Evolutionary conservation across 179 eudicot species (phyloP), one percentile per base, ranked within the genome.

Genomic region (Vitellaria paradoxa): DNA sequence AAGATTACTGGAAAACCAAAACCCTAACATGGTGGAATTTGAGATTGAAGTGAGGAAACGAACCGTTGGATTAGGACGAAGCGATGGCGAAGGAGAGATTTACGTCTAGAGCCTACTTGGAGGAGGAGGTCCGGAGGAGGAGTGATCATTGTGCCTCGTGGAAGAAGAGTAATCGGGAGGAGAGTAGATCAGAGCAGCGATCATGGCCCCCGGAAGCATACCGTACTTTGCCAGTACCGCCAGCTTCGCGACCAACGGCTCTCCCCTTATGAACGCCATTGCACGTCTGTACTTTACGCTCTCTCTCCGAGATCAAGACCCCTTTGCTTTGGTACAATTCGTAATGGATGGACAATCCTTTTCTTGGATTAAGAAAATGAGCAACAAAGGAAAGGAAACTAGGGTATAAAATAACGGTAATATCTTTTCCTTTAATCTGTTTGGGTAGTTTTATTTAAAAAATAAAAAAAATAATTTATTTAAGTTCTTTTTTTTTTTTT

Each of bases 181-280:
- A 73, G 76, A 73, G 68, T 61, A 60, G 67, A 73, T 61, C 42
- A 73, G 68, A 23, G 68, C 76, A 20, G 68, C 76, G 21, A 73
- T 2, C 76, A 73, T 61, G 76, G 76, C 37, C 45, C 76, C 76
- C 10, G 76, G 76, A 61, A 70, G 42, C 70, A 66, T 23, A 11
- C 11, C 55, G 55, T 45, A 59, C 55, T 60, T 73, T 0, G 76
- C 76, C 64, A 73, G 18, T 55, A 42, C 55, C 0, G 76, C 76
- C 52, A 73, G 76, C 76, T 73, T 73, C 49, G 76, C 53, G 55
- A 73, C 67, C 55, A 73, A 26, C 12, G 76, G 66, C 66, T 73
- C 76, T 45, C 67, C 76, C 67, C 67, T 73, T 66, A 66, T 66
- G 4, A 66, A 66, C 70, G 50, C 21, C 70, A 66, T 66, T 37